A percentile compares a stretch with the other conserved stretches of the same genome.
Evolutionary conservation across 768 basidiomycete genomes (phyloP).

Genomic region (Phlegmacium glaucopus): DNA sequence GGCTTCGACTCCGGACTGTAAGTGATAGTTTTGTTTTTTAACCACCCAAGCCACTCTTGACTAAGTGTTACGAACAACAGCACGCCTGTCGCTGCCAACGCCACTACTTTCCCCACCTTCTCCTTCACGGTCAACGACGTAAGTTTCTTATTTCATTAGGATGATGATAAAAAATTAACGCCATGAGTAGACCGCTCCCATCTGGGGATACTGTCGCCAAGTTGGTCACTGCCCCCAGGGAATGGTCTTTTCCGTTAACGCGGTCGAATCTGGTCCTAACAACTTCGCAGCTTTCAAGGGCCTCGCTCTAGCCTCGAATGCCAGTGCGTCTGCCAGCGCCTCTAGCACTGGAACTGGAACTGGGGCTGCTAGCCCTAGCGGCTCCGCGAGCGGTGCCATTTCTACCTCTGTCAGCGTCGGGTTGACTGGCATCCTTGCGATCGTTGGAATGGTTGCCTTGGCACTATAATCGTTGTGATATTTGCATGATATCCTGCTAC

Average conservation of each 20-base stretch:
- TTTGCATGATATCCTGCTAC: too few relatives aligned
- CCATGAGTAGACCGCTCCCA: conserved; percentile 36
- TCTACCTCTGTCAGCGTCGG: not conserved
- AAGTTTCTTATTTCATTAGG: conserved; percentile 6
- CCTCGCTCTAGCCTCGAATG: conserved; percentile 22
- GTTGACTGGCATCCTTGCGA: too few relatives aligned
- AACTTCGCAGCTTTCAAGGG: conserved; percentile 49
- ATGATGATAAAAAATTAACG: not conserved
- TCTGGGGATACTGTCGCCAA: conserved; percentile 61
- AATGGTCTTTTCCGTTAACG: conserved; percentile 67
- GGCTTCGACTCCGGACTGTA: conserved; percentile 46
- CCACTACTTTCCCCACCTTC: conserved; percentile 42
- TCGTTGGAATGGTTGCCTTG: too few relatives aligned
- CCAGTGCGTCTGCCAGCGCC: conserved; percentile 8
- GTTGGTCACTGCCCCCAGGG: conserved; percentile 49
- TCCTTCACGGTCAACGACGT: conserved; percentile 46
- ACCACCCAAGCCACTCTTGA: not conserved
- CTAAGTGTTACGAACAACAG: conserved; percentile 20
- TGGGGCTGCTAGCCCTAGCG: not conserved
- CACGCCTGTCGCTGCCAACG: conserved; percentile 39
- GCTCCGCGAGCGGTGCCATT: not conserved
- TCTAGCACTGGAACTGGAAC: conserved; percentile 6
- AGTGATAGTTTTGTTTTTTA: conserved; percentile 11
- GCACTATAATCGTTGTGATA: too few relatives aligned
- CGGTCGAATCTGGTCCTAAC: conserved; percentile 44